Base-by-base conservation (phyloP, 805 yeast species). In the Ogataea parapolymorpha region DNA sequence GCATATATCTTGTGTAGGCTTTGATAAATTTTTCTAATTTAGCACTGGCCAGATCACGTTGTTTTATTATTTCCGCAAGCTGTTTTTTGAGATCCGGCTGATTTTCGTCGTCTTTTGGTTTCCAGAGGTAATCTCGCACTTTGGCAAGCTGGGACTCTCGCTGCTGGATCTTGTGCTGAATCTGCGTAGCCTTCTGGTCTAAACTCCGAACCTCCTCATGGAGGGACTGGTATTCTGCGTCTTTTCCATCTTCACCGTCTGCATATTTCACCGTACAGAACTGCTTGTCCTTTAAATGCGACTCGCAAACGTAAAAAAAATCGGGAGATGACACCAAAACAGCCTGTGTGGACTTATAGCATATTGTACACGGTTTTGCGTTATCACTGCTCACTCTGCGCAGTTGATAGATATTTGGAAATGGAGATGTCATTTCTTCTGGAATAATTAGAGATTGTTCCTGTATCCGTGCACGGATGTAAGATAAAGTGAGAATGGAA, bases 231-330 rank as follows among this genome's bases (percentile, higher is more conserved):
- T 34, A 25, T 25, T 40, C 39, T 20, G 26, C 18, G 13, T 32
- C 52, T 49, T 37, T 45, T 4, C 37, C 46, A 2, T 46, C 44
- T 4, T 37, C 15, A 4, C 53, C 41, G n/a, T 66, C 69, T 2
- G 66, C 59, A 32, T 66, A 66, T 2, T 61, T 39, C 0, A 67
- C 60, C 2, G 45, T 51, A 33, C 75, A 72, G 51, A 74, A 76
- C 26, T 65, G 60, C 10, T 53, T 59, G 52, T 78, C 82, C 18
- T 53, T 53, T 34, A 77, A 55, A 56, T 78, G 83, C 4, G 60
- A 38, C 6, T 60, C 59, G 54, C 83, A 78, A 3, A 71, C 61
- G 50, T 75, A 77, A 52, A 78, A 74, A 63, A 75, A 77, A 53
- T 77, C 83, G 27, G 73, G 54, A 40, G 50, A 26, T 2, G 77